Percentiles rank a stretch among this genome's conserved stretches.
Conservation (phyloP, 768 basidiomycete genomes). For the Stropharia rugosoannulata region DNA sequence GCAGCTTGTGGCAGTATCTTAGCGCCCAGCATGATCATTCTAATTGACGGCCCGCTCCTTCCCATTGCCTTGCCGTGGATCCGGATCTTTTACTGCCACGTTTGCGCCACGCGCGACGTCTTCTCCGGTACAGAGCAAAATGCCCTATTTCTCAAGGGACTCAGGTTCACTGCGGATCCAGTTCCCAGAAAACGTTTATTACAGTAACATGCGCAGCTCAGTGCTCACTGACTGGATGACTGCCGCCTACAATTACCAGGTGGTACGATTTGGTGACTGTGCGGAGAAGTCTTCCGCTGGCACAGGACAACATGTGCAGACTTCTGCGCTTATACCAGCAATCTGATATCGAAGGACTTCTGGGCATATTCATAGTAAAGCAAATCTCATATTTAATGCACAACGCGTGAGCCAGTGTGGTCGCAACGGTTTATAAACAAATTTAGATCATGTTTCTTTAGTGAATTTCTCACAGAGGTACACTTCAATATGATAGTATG, state of each 20-base stretch:
- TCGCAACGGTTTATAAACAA: not conserved
- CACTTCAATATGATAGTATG: not conserved
- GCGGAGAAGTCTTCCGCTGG: not conserved
- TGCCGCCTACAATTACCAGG: not conserved
- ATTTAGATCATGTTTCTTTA: too few species aligned
- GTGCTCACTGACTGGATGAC: too few species aligned
- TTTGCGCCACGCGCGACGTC: not conserved
- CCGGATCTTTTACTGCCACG: not conserved
- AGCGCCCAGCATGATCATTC: too few species aligned
- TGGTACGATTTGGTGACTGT: not conserved
- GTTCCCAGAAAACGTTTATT: too few species aligned
- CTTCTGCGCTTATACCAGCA: not conserved
- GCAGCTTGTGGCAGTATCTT: too few species aligned
- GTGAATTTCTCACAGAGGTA: not conserved
- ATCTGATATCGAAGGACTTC: slow-evolving; percentile 5
- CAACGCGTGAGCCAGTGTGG: not conserved
- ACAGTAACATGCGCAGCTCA: too few species aligned
- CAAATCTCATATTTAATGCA: not conserved
- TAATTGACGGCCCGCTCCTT: too few species aligned
- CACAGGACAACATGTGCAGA: slow-evolving; percentile 4
- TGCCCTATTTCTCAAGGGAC: not conserved
- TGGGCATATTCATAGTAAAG: not conserved
- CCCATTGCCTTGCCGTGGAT: not conserved
- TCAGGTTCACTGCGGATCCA: too few species aligned
- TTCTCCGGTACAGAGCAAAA: not conserved